phyloP scores from a whole-genome alignment of 23 red algal genomes.

The Gracilaria gracilis region DNA sequence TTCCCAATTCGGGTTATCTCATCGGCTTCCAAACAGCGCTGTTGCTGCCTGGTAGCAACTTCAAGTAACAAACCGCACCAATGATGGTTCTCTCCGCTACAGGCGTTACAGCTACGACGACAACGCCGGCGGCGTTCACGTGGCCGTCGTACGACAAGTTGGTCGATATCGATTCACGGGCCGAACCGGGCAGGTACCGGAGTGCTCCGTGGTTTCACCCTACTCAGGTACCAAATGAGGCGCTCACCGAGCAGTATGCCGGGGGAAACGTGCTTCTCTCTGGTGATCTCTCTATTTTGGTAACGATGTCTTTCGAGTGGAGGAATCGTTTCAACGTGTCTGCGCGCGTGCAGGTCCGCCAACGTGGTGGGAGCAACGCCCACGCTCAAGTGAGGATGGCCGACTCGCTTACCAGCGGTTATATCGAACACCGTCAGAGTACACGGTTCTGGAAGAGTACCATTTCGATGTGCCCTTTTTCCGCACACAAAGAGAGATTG shows the following conservation, averaged over 20 bases:
- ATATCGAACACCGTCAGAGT: not conserved
- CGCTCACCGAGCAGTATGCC: too few relatives aligned
- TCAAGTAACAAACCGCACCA: too few relatives aligned
- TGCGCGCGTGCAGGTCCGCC: not conserved
- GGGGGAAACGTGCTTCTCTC: too few relatives aligned
- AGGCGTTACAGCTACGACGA: too few relatives aligned
- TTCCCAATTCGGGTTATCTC: too few relatives aligned
- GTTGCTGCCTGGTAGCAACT: too few relatives aligned
- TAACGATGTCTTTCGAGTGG: too few relatives aligned
- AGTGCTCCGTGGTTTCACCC: not conserved
- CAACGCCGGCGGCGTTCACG: not conserved
- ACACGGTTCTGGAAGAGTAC: not conserved
- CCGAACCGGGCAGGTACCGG: not conserved
- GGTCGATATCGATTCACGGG: not conserved
- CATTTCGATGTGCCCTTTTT: not conserved
- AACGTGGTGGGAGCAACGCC: not conserved
- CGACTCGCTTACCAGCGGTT: not conserved
- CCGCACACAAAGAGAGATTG: not conserved
- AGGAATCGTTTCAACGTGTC: not conserved
- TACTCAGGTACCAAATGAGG: too few relatives aligned
- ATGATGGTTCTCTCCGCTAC: too few relatives aligned
- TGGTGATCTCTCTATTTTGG: too few relatives aligned
- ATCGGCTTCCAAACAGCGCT: too few relatives aligned
- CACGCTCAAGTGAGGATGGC: not conserved
- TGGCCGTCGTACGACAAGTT: constrained; percentile 12